Evolutionary conservation across 441 rosid species (phyloP).

Genomic region (Metrosideros polymorpha): DNA sequence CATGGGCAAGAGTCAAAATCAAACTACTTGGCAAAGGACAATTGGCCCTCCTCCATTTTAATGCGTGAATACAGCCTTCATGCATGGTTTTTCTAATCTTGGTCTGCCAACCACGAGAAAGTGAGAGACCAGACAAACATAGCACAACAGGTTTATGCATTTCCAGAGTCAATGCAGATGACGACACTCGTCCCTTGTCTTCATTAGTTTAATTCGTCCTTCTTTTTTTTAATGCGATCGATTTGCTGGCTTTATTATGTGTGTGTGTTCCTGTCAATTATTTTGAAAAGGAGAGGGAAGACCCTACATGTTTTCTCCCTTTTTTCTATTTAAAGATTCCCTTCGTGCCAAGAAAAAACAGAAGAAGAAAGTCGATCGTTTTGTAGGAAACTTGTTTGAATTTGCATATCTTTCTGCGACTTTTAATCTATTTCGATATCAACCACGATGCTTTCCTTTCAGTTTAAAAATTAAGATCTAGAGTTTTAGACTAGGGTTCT

Average conservation of each 20-base stretch:
- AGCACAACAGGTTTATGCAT: background rate
- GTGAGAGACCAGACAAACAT: background rate
- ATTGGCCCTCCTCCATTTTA: background rate
- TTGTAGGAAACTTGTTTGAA: background rate
- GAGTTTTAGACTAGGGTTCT: background rate
- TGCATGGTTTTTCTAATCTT: background rate
- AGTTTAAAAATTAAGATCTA: background rate
- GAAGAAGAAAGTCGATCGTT: background rate
- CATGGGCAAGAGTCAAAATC: background rate
- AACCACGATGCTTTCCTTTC: background rate
- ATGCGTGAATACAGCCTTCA: background rate
- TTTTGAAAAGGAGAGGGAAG: background rate
- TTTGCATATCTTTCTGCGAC: background rate
- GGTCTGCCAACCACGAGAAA: background rate
- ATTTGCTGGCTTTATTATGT: background rate
- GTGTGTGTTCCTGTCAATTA: background rate
- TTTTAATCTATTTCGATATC: background rate
- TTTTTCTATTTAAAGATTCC: background rate
- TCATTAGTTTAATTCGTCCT: background rate
- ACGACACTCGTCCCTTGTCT: background rate
- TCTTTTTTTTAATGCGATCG: background rate
- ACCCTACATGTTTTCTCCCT: background rate
- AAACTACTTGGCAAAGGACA: background rate
- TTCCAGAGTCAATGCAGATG: background rate
- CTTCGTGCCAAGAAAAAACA: background rate